Evolutionary conservation across 495 filamentous ascomycete genomes (phyloP).

Genomic region (Geopyxis carbonaria): DNA sequence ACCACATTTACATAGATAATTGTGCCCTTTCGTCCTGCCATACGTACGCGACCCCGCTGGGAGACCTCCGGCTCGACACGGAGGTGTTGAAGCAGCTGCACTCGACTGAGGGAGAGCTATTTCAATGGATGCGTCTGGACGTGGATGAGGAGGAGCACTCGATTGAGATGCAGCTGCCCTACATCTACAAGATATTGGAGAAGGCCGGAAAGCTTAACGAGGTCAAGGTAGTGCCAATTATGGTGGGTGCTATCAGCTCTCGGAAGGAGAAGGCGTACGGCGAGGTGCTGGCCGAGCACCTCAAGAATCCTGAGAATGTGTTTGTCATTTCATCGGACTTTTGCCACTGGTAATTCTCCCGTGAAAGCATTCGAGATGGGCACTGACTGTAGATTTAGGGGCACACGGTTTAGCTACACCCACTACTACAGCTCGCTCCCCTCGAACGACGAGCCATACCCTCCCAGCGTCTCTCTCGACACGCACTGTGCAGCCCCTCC

Average conservation of each 20-base stretch:
- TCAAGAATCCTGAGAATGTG: conserved; percentile 55
- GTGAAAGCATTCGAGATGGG: not conserved
- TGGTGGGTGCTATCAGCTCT: conserved; percentile 60
- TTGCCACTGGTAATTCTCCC: conserved; percentile 56
- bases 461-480: conserved; percentile 24
- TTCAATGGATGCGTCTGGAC: conserved; percentile 52
- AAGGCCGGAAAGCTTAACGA: conserved; percentile 33
- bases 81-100: conserved; percentile 46
- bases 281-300: conserved; percentile 54
- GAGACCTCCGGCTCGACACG: conserved; percentile 57
- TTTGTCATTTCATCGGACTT: conserved; percentile 92
- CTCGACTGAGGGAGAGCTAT: conserved; percentile 35
- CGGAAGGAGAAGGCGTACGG: conserved; percentile 54
- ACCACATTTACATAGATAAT: conserved; percentile 62
- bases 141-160: conserved; percentile 83
- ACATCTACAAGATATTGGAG: conserved; percentile 68
- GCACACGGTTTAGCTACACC: conserved; percentile 68
- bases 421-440: conserved; percentile 49
- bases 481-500: conserved; percentile 20
- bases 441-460: conserved; percentile 8
- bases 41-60: conserved; percentile 72
- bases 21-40: conserved; percentile 61
- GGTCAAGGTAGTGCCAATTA: conserved; percentile 57
- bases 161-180: conserved; percentile 91
- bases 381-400: conserved; percentile 25